Conservation (phyloP, 257 asterid genomes). For the Primulina huaijiensis region DNA sequence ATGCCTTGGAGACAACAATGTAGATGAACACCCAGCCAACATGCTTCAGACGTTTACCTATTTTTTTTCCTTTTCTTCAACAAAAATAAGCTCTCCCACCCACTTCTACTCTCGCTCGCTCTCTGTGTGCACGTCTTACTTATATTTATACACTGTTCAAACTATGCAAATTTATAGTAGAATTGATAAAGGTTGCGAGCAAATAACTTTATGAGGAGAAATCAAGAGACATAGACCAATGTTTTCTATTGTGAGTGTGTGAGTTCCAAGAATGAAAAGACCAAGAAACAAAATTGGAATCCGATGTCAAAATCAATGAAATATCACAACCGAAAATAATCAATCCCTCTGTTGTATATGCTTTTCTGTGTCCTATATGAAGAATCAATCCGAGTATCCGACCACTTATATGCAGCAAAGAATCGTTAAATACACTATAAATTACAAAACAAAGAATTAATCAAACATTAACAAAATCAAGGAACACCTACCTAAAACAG, state of each 20-base stretch:
- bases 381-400: slow-evolving; percentile 25
- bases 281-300: slow-evolving; percentile 52
- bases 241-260: slow-evolving; percentile 56
- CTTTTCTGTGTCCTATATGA: slow-evolving; percentile 60
- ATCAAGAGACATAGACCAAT: slow-evolving; percentile 65
- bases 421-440: slow-evolving; percentile 29
- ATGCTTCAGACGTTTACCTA: slow-evolving; percentile 62
- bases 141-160: slow-evolving; percentile 21
- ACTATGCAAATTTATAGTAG: slow-evolving; percentile 27
- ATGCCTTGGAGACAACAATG: slow-evolving; percentile 90
- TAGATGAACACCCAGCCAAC: slow-evolving; percentile 98
- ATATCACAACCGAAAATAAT: slow-evolving; percentile 14
- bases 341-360: slow-evolving; percentile 20
- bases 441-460: slow-evolving; percentile 49
- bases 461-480: slow-evolving; percentile 20
- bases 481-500: slow-evolving; percentile 51
- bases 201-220: slow-evolving; percentile 36
- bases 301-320: slow-evolving; percentile 75
- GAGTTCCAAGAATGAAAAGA: slow-evolving; percentile 42
- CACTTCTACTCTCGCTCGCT: slow-evolving; percentile 22
- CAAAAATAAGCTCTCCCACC: slow-evolving; percentile 49
- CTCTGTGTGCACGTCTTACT: slow-evolving; percentile 27
- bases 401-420: slow-evolving; percentile 63
- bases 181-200: slow-evolving; percentile 20
- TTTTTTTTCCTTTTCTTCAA: slow-evolving; percentile 26